Base-by-base conservation (phyloP, 179 eudicot species). In the Patellifolia procumbens region DNA sequence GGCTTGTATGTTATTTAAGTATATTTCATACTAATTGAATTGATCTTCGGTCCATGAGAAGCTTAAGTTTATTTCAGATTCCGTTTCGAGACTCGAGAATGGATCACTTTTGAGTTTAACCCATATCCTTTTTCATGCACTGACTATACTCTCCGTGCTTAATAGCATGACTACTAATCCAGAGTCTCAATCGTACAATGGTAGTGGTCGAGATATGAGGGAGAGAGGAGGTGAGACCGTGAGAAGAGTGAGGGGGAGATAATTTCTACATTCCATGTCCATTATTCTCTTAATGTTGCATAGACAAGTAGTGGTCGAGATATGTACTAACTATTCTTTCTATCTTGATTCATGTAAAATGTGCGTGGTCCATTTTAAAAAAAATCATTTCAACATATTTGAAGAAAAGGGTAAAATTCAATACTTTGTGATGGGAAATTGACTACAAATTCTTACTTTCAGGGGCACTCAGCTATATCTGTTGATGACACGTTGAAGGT, bases 401-500 rank as follows among this genome's bases (percentile, higher is more conserved):
- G 35, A 26, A 68, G 22, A 60, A 28, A 17, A 19, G 43, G 22
- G 45, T 52, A 46, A 19, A 62, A 7, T 19, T 3, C 56, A 2
- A 2, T 42, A 28, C 53, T 35, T 20, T 67, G n/a, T 67, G 51
- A 37, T 56, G n/a, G 66, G 45, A 46, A 24, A 20, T 31, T 79
- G 43, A 76, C 72, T 20, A 34, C 49, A 43, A 37, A 55, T 66
- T 73, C 48, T 56, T 76, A 16, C 73, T 75, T 79, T 72, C 91
- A 93, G 98, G 95, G 89, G 24, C 78, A 84, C 9, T 80, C 93
- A 72, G 88, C 95, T 59, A 70, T 92, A 85, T 89, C 95, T 68
- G 91, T 93, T 70, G 97, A 91, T 82, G 97, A 88, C 74, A 89
- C 95, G 16, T 77, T 93, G 63, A 93, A 90, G 80, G 83, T 93